phyloP scores from a whole-genome alignment of 768 basidiomycete species.

The Termitomyces sp. region DNA sequence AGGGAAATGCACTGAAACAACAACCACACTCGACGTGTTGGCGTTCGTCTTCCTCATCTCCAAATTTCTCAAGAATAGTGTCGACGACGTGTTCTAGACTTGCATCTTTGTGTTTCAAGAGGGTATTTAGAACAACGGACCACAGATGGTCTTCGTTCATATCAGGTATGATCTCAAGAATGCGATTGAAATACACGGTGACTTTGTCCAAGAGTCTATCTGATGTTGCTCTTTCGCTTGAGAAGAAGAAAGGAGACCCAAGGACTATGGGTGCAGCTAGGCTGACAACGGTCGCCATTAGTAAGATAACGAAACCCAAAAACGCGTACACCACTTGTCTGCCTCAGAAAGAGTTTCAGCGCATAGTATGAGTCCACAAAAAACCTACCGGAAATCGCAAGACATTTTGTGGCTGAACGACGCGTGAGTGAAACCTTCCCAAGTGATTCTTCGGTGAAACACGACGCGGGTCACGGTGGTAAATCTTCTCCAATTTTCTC shows the following conservation, averaged over 20 bases:
- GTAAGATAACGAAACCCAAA: neutral
- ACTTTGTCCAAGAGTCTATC: constrained; percentile 7
- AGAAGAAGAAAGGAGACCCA: neutral
- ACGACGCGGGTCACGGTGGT: neutral
- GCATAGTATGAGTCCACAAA: neutral
- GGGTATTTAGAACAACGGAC: constrained; percentile 39
- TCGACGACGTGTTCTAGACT: constrained; percentile 55
- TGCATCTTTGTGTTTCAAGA: constrained; percentile 29
- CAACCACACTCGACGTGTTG: constrained; percentile 74
- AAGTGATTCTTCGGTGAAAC: neutral
- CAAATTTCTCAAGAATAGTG: constrained; percentile 52
- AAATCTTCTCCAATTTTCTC: neutral
- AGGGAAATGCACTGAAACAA: constrained; percentile 70
- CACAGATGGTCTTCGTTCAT: constrained; percentile 51
- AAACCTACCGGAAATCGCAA: neutral
- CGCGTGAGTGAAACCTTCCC: neutral
- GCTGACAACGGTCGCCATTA: neutral
- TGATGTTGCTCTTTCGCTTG: neutral
- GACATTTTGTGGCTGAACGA: neutral
- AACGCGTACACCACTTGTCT: constrained; percentile 1
- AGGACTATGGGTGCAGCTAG: constrained; percentile 1
- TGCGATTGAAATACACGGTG: constrained; percentile 32
- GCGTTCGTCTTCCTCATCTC: constrained; percentile 32
- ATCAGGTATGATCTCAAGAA: constrained; percentile 69
- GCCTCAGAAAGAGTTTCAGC: neutral